These are phyloP conservation scores for Pichia nakasei DNA, from an alignment of 805 yeast species.

Conservation along the genomic window DNA sequence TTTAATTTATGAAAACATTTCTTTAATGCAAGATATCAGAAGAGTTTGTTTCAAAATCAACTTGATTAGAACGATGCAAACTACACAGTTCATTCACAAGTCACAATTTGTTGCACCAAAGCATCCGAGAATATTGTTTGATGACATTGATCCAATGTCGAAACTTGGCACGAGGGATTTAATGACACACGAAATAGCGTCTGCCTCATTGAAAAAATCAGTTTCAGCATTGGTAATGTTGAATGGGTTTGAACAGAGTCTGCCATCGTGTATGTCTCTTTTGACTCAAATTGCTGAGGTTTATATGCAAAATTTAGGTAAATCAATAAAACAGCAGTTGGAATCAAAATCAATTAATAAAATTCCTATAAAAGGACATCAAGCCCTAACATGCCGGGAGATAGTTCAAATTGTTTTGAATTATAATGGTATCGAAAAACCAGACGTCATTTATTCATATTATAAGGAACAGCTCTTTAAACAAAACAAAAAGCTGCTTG, in stretches of 20 bases:
- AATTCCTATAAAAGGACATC: slow-evolving; percentile 20
- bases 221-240: slow-evolving; percentile 81
- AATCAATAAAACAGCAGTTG: slow-evolving; percentile 57
- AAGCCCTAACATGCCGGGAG: slow-evolving; percentile 29
- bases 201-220: slow-evolving; percentile 55
- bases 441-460: slow-evolving; percentile 67
- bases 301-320: slow-evolving; percentile 66
- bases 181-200: slow-evolving; percentile 51
- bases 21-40: slow-evolving; percentile 79
- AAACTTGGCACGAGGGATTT: slow-evolving; percentile 62
- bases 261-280: slow-evolving; percentile 66
- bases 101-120: slow-evolving; percentile 67
- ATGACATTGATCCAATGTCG: slow-evolving; percentile 79
- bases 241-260: slow-evolving; percentile 82
- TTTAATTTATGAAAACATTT: slow-evolving; percentile 55
- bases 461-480: slow-evolving; percentile 63
- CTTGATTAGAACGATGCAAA: slow-evolving; percentile 83
- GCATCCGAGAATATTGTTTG: slow-evolving; percentile 44
- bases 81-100: slow-evolving; percentile 64
- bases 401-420: slow-evolving; percentile 52
- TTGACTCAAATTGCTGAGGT: slow-evolving; percentile 78
- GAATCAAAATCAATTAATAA: slow-evolving; percentile 51
- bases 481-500: slow-evolving; percentile 61
- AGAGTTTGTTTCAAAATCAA: slow-evolving; percentile 83
- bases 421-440: slow-evolving; percentile 82